Percentiles rank a stretch among this genome's conserved stretches.
These are phyloP conservation scores for Shiraia bambusicola DNA, from an alignment of 2,329 filamentous ascomycete genomes.

Conservation along the genomic window DNA sequence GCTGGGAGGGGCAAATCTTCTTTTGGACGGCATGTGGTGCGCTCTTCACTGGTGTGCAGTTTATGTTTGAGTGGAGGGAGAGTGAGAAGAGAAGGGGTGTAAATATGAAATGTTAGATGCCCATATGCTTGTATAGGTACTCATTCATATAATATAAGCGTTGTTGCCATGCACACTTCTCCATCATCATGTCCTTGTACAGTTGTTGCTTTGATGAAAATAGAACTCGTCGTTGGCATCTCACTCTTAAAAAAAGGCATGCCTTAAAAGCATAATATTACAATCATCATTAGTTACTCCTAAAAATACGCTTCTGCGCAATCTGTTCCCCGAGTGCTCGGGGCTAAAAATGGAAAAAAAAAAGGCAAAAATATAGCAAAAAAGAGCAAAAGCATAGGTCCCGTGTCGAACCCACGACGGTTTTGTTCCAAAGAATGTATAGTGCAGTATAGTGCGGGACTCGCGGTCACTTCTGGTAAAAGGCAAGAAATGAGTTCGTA, in stretches of 20 bases:
- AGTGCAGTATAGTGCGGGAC: slow-evolving; percentile 61
- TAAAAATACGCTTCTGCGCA: too few relatives aligned
- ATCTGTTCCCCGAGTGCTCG: too few relatives aligned
- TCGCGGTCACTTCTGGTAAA: slow-evolving; percentile 80
- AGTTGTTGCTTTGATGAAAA: too few relatives aligned
- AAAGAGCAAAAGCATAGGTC: slow-evolving; percentile 39
- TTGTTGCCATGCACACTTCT: too few relatives aligned
- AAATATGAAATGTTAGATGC: slow-evolving; percentile 70
- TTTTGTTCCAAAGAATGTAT: slow-evolving; percentile 58
- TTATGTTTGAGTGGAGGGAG: slow-evolving; percentile 96
- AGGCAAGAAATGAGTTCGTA: slow-evolving; percentile 74
- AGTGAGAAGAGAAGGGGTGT: slow-evolving; percentile 80
- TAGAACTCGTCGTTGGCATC: too few relatives aligned
- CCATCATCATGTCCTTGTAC: too few relatives aligned
- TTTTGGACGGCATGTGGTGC: slow-evolving; percentile 68
- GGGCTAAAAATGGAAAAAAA: too few relatives aligned
- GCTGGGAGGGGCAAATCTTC: slow-evolving; percentile 74
- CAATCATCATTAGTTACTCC: too few relatives aligned
- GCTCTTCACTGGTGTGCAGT: slow-evolving; percentile 81
- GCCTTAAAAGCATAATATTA: too few relatives aligned
- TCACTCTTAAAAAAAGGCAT: too few relatives aligned
- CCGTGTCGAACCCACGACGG: slow-evolving; percentile 44
- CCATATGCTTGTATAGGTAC: background rate
- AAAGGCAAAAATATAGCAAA: slow-evolving; percentile 13
- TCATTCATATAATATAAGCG: too few relatives aligned